phyloP scores from a whole-genome alignment of 179 eudicot genomes.

The Beta corolliflora region DNA sequence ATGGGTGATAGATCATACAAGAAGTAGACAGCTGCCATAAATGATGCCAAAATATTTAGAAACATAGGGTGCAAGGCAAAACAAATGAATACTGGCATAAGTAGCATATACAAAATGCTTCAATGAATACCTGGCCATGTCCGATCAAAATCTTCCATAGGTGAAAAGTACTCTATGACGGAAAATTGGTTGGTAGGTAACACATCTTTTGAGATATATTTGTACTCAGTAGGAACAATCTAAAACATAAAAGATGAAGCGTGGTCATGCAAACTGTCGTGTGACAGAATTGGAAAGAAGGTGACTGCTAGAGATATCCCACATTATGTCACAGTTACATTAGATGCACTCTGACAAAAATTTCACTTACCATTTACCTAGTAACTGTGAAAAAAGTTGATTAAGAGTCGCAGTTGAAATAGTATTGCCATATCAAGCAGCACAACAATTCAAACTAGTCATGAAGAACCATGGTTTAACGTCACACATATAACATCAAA shows the following conservation, averaged over 20 bases:
- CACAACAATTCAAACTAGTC: not conserved
- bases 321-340: not conserved
- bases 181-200: slow-evolving; percentile 95
- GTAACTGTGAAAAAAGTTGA: not conserved
- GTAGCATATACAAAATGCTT: not conserved
- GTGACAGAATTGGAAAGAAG: not conserved
- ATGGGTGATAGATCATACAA: slow-evolving; percentile 96
- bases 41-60: slow-evolving; percentile 7
- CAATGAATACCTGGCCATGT: slow-evolving; percentile 79
- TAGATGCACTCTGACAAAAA: slow-evolving; percentile 7
- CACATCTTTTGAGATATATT: slow-evolving; percentile 77
- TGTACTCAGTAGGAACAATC: slow-evolving; percentile 98
- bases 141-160: slow-evolving; percentile 74
- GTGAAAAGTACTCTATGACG: slow-evolving; percentile 93
- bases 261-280: slow-evolving; percentile 7
- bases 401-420: not conserved
- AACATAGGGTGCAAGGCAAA: not conserved
- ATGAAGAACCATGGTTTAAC: not conserved
- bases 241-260: slow-evolving; percentile 37
- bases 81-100: slow-evolving; percentile 13
- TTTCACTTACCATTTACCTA: not conserved
- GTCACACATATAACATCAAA: slow-evolving; percentile 4
- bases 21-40: slow-evolving; percentile 84
- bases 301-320: not conserved
- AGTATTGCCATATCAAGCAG: not conserved